Percentiles rank a stretch among this genome's conserved stretches.
These are phyloP conservation scores for Fusarium gaditjirri DNA, from an alignment of 2,329 filamentous ascomycete genomes.

Conservation along the genomic window DNA sequence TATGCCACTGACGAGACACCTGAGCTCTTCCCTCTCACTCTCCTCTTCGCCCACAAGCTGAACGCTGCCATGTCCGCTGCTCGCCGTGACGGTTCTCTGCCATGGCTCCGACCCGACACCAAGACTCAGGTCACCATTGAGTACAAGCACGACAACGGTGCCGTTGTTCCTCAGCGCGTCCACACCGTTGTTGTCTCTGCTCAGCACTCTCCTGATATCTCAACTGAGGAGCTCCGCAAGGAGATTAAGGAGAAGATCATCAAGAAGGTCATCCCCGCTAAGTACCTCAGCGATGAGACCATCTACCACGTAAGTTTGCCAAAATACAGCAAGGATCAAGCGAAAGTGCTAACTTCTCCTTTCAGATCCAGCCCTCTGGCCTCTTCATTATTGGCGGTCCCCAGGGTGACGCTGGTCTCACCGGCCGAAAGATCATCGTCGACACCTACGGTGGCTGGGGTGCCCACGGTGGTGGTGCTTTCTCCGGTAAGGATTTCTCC, in stretches of 20 bases:
- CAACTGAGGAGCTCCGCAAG: conserved; percentile 91
- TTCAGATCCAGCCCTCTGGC: conserved; percentile 90
- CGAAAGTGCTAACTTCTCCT: conserved; percentile 13
- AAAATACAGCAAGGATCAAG: neutral
- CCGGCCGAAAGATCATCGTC: conserved; percentile 99
- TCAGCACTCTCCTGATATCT: conserved; percentile 89
- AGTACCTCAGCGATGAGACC: conserved; percentile 93
- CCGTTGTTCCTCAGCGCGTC: conserved; percentile 89
- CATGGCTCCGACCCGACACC: conserved; percentile 97
- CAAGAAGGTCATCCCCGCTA: conserved; percentile 89
- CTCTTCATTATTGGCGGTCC: conserved; percentile 99
- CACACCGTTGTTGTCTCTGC: conserved; percentile 97
- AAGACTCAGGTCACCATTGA: conserved; percentile 99
- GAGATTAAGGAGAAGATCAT: conserved; percentile 98
- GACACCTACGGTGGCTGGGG: conserved; percentile 99
- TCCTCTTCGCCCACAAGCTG: conserved; percentile 95
- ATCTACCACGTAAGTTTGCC: conserved; percentile 83
- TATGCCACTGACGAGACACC: conserved; percentile 99
- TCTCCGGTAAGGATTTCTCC: conserved; percentile 99
- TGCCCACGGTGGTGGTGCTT: conserved; percentile 99
- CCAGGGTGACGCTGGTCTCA: conserved; percentile 98
- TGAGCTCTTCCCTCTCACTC: conserved; percentile 93
- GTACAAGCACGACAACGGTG: conserved; percentile 96
- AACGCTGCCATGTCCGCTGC: conserved; percentile 94
- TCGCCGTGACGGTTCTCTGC: conserved; percentile 85